Base-by-base conservation (phyloP, 257 asterid genomes). In the Nemophila menziesii region DNA sequence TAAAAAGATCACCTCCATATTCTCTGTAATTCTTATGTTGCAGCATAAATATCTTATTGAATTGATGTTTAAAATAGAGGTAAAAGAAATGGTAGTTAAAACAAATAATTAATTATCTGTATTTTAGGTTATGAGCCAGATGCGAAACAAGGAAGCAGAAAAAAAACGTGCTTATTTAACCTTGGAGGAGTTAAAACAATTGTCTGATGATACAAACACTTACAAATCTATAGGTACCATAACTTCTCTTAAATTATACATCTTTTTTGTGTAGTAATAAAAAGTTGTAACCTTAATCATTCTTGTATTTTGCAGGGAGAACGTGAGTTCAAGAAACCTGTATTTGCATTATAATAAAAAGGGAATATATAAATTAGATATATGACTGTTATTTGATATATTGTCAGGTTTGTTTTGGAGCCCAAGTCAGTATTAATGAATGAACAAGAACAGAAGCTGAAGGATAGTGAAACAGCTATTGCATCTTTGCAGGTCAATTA, bases 161-260 rank as follows among this genome's bases (percentile, higher is more conserved):
- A 87, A 80, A 86, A 87, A 87, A 62, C 70, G 97, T 22, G 97
- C 97, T 49, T 87, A 80, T 62, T 69, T 82, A 46, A 87, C 95
- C 2, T 62, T 83, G 79, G 95, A 83, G 81, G 97, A 87, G 68
- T 83, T 87, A 47, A 70, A 70, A 26, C 89, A 59, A 27, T 45
- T 87, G 21, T 62, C 92, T 41, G 93, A 87, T 5, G 89, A 82
- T 58, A 73, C 90, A 8, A 84, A 83, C 65, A 74, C 95, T 26
- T 87, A 83, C 65, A 83, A 83, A 69, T 74, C 93, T 17, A 73
- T 87, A 41, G 97, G 97, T 67, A 47, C 6, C 1, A 16, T 5
- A 22, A 20, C 14, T 16, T 13, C 13, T 27, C 27, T 19, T 15
- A 26, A 19, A 7, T 42, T 9, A 7, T 7, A 5, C 36, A 29